Conservation (phyloP, 768 basidiomycete species). For the Collybia mongolica region DNA sequence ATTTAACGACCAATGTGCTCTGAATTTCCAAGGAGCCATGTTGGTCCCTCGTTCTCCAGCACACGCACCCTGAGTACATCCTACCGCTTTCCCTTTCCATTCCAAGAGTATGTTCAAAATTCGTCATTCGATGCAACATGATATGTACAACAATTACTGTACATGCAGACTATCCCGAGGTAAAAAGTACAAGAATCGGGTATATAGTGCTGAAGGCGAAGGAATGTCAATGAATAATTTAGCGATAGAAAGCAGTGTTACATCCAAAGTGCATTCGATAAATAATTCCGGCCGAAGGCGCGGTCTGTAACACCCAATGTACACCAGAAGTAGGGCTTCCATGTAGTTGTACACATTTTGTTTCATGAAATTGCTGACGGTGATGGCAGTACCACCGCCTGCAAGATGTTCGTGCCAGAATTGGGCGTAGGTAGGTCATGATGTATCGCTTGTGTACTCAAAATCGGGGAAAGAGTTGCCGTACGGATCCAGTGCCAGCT, state of each 20-base stretch:
- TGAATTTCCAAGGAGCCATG: no score
- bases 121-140: background rate
- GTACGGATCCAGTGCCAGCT: constrained; percentile 53
- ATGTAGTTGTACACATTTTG: background rate
- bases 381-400: background rate
- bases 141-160: background rate
- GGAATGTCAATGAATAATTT: constrained; percentile 3
- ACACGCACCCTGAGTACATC: no score
- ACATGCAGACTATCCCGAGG: background rate
- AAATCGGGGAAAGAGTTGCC: constrained; percentile 78
- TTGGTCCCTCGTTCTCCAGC: no score
- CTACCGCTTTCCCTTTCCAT: no score
- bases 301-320: background rate
- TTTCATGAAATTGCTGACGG: background rate
- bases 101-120: background rate
- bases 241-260: constrained; percentile 2
- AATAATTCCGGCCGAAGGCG: background rate
- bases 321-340: background rate
- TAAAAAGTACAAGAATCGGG: background rate
- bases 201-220: background rate
- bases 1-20: no score
- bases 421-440: constrained; percentile 6
- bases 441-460: constrained; percentile 52
- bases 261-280: constrained; percentile 1
- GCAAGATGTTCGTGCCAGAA: background rate